These are phyloP conservation scores for Globisporangium barbulae DNA, from an alignment of 352 stramenopile species.

Conservation along the genomic window DNA sequence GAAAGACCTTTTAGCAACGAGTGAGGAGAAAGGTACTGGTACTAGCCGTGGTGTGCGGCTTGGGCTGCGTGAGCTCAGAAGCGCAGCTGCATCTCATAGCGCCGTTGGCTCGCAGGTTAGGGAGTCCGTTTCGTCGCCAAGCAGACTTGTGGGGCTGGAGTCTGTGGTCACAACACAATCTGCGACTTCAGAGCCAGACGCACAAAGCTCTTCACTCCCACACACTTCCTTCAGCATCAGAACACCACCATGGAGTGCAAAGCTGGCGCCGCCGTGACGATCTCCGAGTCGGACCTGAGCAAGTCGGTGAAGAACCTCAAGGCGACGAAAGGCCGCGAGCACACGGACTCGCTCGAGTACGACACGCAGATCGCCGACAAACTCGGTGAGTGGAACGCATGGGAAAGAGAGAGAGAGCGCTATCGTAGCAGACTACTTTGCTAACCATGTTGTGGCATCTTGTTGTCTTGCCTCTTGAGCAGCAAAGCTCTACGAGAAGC, in stretches of 20 bases:
- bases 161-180: slow-evolving; percentile 5
- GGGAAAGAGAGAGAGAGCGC: neutral
- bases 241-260: slow-evolving; percentile 57
- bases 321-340: slow-evolving; percentile 57
- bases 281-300: slow-evolving; percentile 57
- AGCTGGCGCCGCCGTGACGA: slow-evolving; percentile 14
- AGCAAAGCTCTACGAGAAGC: slow-evolving; percentile 60
- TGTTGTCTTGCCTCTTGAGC: neutral
- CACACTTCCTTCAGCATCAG: neutral
- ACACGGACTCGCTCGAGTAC: slow-evolving; percentile 72
- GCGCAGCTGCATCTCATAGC: neutral
- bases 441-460: neutral
- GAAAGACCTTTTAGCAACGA: neutral
- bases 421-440: neutral
- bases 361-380: slow-evolving; percentile 52
- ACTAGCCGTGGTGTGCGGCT: neutral
- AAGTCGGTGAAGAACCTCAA: slow-evolving; percentile 65
- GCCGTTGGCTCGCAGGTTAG: neutral
- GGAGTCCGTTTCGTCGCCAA: slow-evolving; percentile 6
- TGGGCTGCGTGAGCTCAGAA: slow-evolving; percentile 1
- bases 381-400: slow-evolving; percentile 26
- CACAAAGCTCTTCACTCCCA: slow-evolving; percentile 2
- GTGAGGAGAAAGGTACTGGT: neutral
- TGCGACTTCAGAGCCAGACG: neutral
- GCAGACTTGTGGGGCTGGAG: neutral